These are phyloP conservation scores for Candolleomyces efflorescens DNA, from an alignment of 768 basidiomycete species.

Conservation along the genomic window DNA sequence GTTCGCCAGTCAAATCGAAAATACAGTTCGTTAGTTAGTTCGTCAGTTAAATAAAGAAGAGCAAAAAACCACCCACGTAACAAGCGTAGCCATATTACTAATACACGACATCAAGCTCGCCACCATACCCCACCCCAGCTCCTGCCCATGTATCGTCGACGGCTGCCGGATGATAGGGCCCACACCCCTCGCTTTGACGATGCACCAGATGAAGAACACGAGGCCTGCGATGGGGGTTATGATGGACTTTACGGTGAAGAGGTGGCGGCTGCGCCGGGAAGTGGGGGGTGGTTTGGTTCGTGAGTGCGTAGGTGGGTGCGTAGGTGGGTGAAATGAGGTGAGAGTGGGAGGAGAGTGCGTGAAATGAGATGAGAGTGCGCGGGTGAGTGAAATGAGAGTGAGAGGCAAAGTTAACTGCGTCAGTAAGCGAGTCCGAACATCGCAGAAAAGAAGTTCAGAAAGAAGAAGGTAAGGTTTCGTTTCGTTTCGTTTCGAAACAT, in stretches of 20 bases:
- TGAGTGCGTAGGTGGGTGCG: no score
- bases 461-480: no score
- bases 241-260: slow-evolving; percentile 77
- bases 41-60: no score
- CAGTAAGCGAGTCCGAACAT: neutral
- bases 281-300: no score
- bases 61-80: slow-evolving; percentile 44
- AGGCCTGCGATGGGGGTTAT: slow-evolving; percentile 68
- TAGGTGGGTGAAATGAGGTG: no score
- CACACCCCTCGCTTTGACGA: slow-evolving; percentile 72
- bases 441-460: no score
- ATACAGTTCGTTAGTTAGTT: no score
- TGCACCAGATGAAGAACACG: slow-evolving; percentile 74
- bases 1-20: no score
- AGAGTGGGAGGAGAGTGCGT: no score
- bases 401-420: neutral
- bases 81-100: slow-evolving; percentile 73
- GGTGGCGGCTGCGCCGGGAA: slow-evolving; percentile 48
- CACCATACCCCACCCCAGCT: slow-evolving; percentile 74
- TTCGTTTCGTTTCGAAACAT: neutral
- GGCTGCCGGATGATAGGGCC: slow-evolving; percentile 71
- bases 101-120: slow-evolving; percentile 72
- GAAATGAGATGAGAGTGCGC: no score
- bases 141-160: slow-evolving; percentile 57
- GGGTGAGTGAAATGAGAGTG: no score